These are phyloP conservation scores for Fusarium caatingaense DNA, from an alignment of 2,329 filamentous ascomycete species.

Conservation along the genomic window DNA sequence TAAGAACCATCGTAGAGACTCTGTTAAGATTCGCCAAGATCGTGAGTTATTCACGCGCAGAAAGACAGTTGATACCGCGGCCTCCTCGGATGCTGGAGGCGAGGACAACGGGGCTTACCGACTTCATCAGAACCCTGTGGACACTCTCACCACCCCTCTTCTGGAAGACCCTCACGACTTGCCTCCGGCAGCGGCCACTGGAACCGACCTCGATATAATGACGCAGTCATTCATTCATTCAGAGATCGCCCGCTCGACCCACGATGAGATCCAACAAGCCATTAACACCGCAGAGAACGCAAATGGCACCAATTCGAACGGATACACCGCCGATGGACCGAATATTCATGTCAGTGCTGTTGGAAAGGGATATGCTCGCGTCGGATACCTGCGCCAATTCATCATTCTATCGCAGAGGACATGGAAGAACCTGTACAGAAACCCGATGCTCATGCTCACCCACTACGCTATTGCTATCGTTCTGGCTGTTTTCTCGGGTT, in stretches of 20 bases:
- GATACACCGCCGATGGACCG: conserved; percentile 57
- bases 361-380: conserved; percentile 83
- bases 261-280: conserved; percentile 81
- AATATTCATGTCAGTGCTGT: conserved; percentile 68
- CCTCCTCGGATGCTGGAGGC: conserved; percentile 66
- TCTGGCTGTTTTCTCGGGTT: conserved; percentile 92
- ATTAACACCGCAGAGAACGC: conserved; percentile 72
- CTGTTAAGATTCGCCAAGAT: conserved; percentile 87
- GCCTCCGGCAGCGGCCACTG: conserved; percentile 68
- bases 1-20: conserved; percentile 78
- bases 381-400: conserved; percentile 86
- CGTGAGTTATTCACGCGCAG: conserved; percentile 89
- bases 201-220: conserved; percentile 84
- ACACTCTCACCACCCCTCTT: conserved; percentile 65
- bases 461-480: conserved; percentile 98
- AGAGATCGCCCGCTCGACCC: conserved; percentile 77
- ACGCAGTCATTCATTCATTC: conserved; percentile 81
- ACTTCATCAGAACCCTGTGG: conserved; percentile 59
- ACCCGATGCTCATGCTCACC: conserved; percentile 97
- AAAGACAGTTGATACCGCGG: conserved; percentile 71
- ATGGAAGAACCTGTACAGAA: conserved; percentile 97
- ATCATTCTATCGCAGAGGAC: conserved; percentile 88
- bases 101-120: conserved; percentile 64
- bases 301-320: conserved; percentile 72
- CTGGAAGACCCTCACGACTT: conserved; percentile 77